A percentile compares a stretch with the other conserved stretches of the same genome.
phyloP scores from a whole-genome alignment of 1,139 yeast genomes.

The Geotrichum europaeum region DNA sequence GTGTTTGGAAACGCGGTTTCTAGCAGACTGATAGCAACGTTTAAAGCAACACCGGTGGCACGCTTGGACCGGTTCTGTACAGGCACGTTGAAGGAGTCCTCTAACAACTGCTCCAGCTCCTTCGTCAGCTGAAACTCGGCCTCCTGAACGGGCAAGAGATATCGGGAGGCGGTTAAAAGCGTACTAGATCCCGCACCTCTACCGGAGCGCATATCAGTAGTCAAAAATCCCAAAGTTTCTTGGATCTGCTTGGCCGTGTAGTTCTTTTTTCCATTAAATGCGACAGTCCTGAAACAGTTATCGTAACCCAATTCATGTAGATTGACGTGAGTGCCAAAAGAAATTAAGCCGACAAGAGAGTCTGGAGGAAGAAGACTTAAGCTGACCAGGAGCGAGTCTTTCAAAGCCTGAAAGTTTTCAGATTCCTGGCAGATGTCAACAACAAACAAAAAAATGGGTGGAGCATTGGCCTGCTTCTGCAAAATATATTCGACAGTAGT shows the following conservation, averaged over 20 bases:
- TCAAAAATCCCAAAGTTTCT: conserved; percentile 48
- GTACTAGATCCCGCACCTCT: conserved; percentile 10
- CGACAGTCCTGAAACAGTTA: conserved; percentile 34
- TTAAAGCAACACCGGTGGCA: conserved; percentile 62
- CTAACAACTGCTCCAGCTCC: conserved; percentile 48
- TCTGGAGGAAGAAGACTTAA: conserved; percentile 56
- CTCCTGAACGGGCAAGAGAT: conserved; percentile 34
- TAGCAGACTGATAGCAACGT: conserved; percentile 51
- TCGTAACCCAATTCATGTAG: conserved; percentile 50
- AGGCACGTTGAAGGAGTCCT: conserved; percentile 50
- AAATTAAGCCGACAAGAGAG: conserved; percentile 43
- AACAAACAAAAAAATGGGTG: conserved; percentile 52
- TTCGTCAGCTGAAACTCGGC: conserved; percentile 53
- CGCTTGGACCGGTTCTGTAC: conserved; percentile 47
- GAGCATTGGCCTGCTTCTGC: conserved; percentile 39
- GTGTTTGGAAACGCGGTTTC: conserved; percentile 43
- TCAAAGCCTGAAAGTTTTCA: conserved; percentile 47
- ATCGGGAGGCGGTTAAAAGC: conserved; percentile 25
- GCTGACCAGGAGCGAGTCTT: conserved; percentile 49
- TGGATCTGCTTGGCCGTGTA: conserved; percentile 49
- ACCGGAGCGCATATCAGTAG: conserved; percentile 37
- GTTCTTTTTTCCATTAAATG: conserved; percentile 58
- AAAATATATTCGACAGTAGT: conserved; percentile 59
- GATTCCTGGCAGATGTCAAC: conserved; percentile 59
- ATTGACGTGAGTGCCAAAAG: conserved; percentile 61